phyloP scores from a whole-genome alignment of 1,284 basidiomycete genomes.

The Apiotrichum laibachii region DNA sequence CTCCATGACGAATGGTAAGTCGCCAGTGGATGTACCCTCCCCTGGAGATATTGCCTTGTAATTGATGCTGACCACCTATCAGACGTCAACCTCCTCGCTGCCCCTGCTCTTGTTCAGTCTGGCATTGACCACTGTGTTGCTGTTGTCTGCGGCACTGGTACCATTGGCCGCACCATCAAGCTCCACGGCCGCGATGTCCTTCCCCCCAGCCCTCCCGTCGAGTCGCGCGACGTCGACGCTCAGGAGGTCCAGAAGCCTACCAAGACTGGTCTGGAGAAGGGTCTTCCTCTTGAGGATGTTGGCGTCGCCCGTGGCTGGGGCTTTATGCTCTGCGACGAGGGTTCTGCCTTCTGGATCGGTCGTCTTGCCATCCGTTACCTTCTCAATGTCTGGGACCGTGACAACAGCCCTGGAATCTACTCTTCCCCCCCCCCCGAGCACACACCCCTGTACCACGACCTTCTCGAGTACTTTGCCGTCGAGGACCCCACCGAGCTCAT shows the following conservation, averaged over 20 bases:
- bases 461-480: conserved; percentile 39
- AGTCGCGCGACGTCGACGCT: conserved; percentile 3
- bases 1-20: conserved; percentile 42
- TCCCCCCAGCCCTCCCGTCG: conserved; percentile 15
- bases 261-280: conserved; percentile 6
- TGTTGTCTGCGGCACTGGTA: conserved; percentile 44
- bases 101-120: conserved; percentile 33
- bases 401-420: conserved; percentile 30
- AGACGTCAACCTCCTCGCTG: conserved; percentile 47
- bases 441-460: conserved; percentile 36
- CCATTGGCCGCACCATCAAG: conserved; percentile 38
- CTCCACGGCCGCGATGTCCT: conserved; percentile 14
- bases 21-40: too few species aligned
- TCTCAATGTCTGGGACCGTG: conserved; percentile 33
- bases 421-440: conserved; percentile 20
- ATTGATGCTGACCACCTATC: conserved; percentile 6
- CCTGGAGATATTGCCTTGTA: too few species aligned
- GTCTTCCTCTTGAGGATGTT: conserved; percentile 38
- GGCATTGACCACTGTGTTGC: conserved; percentile 37
- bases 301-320: conserved; percentile 43
- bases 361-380: conserved; percentile 40
- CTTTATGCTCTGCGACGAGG: conserved; percentile 47
- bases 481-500: conserved; percentile 39
- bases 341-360: conserved; percentile 44
- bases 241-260: background rate